These are phyloP conservation scores for Lactifluus pinguis DNA, from an alignment of 768 basidiomycete genomes.

Conservation along the genomic window DNA sequence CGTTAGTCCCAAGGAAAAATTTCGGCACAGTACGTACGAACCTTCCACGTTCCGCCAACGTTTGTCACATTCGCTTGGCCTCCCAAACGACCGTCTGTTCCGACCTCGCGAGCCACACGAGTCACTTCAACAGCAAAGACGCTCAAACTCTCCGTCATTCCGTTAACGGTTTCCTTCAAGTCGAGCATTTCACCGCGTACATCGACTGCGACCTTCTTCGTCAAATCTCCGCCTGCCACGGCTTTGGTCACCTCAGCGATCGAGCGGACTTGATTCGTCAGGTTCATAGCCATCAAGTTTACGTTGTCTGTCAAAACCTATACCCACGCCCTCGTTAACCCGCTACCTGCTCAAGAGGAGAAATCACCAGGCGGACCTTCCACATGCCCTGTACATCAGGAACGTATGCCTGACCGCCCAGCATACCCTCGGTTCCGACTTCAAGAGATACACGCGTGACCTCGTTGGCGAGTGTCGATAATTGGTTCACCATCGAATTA, in stretches of 20 bases:
- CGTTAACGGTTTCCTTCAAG: slow-evolving; percentile 87
- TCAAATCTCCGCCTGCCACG: slow-evolving; percentile 87
- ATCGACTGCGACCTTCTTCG: slow-evolving; percentile 87
- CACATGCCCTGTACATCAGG: slow-evolving; percentile 93
- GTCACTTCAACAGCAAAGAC: slow-evolving; percentile 79
- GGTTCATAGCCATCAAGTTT: slow-evolving; percentile 82
- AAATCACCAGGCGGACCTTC: slow-evolving; percentile 47
- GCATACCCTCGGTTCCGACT: slow-evolving; percentile 85
- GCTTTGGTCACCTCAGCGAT: slow-evolving; percentile 94
- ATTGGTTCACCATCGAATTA: slow-evolving; percentile 67
- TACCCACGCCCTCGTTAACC: not conserved
- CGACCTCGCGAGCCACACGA: slow-evolving; percentile 91
- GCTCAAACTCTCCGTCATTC: slow-evolving; percentile 84
- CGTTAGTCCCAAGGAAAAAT: not conserved
- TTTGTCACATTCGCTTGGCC: slow-evolving; percentile 91
- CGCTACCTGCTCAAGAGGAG: not conserved
- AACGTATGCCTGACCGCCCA: slow-evolving; percentile 88
- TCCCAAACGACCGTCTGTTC: slow-evolving; percentile 90
- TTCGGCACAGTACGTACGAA: slow-evolving; percentile 12
- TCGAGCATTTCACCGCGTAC: slow-evolving; percentile 89
- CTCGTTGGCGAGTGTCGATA: slow-evolving; percentile 66
- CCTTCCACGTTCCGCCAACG: slow-evolving; percentile 95
- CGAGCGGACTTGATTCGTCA: slow-evolving; percentile 86
- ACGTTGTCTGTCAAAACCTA: slow-evolving; percentile 69
- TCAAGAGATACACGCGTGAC: slow-evolving; percentile 91